phyloP scores from a whole-genome alignment of 768 basidiomycete genomes.

The Asterophora parasitica region DNA sequence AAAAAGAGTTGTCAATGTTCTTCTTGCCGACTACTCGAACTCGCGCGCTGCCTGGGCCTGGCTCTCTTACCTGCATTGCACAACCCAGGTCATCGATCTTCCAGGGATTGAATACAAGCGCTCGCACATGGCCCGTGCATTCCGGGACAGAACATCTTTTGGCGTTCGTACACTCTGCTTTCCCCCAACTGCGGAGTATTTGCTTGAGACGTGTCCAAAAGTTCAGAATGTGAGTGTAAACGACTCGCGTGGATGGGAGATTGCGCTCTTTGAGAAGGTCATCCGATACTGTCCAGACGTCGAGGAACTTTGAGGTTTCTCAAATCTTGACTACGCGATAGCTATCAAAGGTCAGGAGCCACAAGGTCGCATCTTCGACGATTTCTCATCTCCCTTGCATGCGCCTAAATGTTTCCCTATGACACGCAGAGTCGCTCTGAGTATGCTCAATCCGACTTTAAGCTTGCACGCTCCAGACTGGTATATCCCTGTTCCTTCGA shows the following conservation, averaged over 20 bases:
- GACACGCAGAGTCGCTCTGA: neutral
- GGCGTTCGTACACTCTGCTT: neutral
- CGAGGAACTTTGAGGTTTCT: constrained; percentile 1
- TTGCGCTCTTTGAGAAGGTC: no score
- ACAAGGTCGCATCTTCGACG: neutral
- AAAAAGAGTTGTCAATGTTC: constrained; percentile 15
- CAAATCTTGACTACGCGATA: neutral
- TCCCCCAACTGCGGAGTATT: neutral
- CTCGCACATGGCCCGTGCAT: constrained; percentile 21
- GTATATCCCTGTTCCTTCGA: neutral
- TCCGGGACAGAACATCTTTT: constrained; percentile 11
- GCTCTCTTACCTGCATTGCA: constrained; percentile 17
- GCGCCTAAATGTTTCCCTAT: neutral
- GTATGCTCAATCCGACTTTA: neutral
- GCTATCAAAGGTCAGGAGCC: neutral
- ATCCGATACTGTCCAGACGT: neutral
- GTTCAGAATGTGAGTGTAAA: neutral
- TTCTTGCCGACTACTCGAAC: constrained; percentile 1
- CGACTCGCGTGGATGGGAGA: neutral
- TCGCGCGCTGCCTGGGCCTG: neutral
- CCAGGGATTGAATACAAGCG: constrained; percentile 26
- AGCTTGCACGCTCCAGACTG: neutral
- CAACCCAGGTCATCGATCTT: constrained; percentile 23
- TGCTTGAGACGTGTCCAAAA: neutral
- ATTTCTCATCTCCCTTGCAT: neutral